Evolutionary conservation across 768 basidiomycete genomes (phyloP).

Genomic region (Podaxis sp.): DNA sequence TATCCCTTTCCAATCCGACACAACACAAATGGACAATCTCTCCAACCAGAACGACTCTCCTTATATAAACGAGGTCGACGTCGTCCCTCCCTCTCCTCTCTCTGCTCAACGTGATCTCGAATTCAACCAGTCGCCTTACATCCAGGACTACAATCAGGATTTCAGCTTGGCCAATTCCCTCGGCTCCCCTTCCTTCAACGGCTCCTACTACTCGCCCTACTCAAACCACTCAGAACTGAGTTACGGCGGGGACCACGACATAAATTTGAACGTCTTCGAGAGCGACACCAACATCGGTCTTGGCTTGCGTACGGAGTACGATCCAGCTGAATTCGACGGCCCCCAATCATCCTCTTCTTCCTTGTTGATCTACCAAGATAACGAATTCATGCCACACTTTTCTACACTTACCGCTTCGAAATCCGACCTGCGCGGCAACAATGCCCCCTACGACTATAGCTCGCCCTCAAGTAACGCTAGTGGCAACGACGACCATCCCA

Average conservation of each 20-base stretch:
- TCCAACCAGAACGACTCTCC: slow-evolving; percentile 20
- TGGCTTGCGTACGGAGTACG: slow-evolving; percentile 52
- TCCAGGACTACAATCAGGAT: slow-evolving; percentile 18
- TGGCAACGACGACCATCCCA: slow-evolving; percentile 37
- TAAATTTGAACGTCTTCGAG: slow-evolving; percentile 47
- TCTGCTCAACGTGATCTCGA: slow-evolving; percentile 19
- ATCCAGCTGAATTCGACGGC: slow-evolving; percentile 72
- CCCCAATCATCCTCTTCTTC: slow-evolving; percentile 42
- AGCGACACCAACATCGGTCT: slow-evolving; percentile 38
- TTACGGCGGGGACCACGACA: slow-evolving; percentile 47
- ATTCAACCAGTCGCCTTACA: slow-evolving; percentile 22
- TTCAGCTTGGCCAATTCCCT: slow-evolving; percentile 17
- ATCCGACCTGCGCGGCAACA: slow-evolving; percentile 26
- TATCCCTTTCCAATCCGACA: slow-evolving; percentile 6
- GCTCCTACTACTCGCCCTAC: slow-evolving; percentile 70
- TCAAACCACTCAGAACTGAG: slow-evolving; percentile 68
- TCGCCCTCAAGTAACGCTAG: slow-evolving; percentile 62
- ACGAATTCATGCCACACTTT: slow-evolving; percentile 41
- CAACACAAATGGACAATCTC: slow-evolving; percentile 21
- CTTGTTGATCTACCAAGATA: slow-evolving; percentile 61
- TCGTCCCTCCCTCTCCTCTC: slow-evolving; percentile 27
- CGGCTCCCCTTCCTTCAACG: slow-evolving; percentile 29
- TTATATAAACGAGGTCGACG: slow-evolving; percentile 26
- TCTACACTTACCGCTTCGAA: slow-evolving; percentile 19
- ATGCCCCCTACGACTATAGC: slow-evolving; percentile 54